phyloP scores from a whole-genome alignment of 768 basidiomycete species.

The Clathrus columnatus region DNA sequence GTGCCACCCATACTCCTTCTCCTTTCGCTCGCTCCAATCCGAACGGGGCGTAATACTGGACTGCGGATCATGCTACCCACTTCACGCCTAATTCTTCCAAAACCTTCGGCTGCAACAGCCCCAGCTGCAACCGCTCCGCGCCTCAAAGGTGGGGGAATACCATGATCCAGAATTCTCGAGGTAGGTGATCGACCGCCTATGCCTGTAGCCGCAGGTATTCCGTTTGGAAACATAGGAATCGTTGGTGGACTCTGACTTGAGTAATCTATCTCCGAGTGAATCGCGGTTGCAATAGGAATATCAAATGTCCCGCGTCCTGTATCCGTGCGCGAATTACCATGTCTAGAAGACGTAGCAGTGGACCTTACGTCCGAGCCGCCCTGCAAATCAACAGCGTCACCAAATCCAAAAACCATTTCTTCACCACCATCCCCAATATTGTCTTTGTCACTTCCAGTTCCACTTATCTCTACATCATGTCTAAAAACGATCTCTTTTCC shows the following conservation, averaged over 20 bases:
- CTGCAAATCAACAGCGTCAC: slow-evolving; percentile 15
- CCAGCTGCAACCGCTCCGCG: slow-evolving; percentile 32
- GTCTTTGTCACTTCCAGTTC: slow-evolving; percentile 17
- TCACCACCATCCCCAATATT: slow-evolving; percentile 27
- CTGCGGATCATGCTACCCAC: slow-evolving; percentile 40
- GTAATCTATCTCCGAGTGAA: slow-evolving; percentile 53
- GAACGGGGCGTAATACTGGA: slow-evolving; percentile 27
- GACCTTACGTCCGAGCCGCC: slow-evolving; percentile 39
- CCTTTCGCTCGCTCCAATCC: slow-evolving; percentile 18
- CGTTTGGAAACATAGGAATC: slow-evolving; percentile 80
- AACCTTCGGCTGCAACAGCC: slow-evolving; percentile 46
- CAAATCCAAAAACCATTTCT: slow-evolving; percentile 35
- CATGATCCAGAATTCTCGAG: slow-evolving; percentile 28
- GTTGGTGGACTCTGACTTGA: slow-evolving; percentile 31
- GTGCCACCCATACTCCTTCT: slow-evolving; percentile 9
- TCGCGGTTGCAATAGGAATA: slow-evolving; percentile 68
- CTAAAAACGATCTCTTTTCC: slow-evolving; percentile 61
- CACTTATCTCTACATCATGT: slow-evolving; percentile 58
- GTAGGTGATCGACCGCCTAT: slow-evolving; percentile 27
- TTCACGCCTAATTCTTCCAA: slow-evolving; percentile 51
- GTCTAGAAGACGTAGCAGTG: not conserved
- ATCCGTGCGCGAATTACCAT: slow-evolving; percentile 16
- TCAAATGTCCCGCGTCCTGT: slow-evolving; percentile 43
- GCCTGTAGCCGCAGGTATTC: slow-evolving; percentile 32
- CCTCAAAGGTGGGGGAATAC: slow-evolving; percentile 35